These are phyloP conservation scores for Ogataea sp. DNA, from an alignment of 805 yeast species.

Conservation along the genomic window DNA sequence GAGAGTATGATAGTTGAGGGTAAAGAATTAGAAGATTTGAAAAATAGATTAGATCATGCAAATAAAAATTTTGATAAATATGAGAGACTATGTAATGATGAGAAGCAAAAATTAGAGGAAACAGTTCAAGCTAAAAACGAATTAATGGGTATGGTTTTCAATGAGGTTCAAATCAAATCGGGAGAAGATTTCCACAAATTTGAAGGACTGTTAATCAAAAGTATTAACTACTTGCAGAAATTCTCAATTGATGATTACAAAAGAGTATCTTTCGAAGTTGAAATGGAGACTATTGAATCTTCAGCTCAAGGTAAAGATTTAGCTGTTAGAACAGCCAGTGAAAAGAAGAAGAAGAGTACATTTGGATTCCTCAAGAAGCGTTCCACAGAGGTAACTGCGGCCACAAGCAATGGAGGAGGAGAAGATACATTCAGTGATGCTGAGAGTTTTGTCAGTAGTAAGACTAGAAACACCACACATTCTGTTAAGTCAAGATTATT, in stretches of 20 bases:
- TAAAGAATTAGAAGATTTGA: slow-evolving; percentile 49
- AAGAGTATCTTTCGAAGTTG: slow-evolving; percentile 75
- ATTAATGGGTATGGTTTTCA: slow-evolving; percentile 22
- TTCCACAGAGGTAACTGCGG: not conserved
- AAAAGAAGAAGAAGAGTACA: slow-evolving; percentile 53
- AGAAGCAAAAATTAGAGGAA: slow-evolving; percentile 42
- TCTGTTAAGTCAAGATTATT: slow-evolving; percentile 19
- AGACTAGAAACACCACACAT: slow-evolving; percentile 13
- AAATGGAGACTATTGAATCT: slow-evolving; percentile 81
- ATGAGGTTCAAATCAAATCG: slow-evolving; percentile 30
- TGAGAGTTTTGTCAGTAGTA: slow-evolving; percentile 19
- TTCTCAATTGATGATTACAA: slow-evolving; percentile 68
- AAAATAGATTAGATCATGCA: slow-evolving; percentile 37
- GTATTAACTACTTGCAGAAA: slow-evolving; percentile 45
- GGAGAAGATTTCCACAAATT: slow-evolving; percentile 31
- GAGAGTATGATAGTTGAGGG: slow-evolving; percentile 57
- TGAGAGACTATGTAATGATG: slow-evolving; percentile 36
- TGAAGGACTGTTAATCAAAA: slow-evolving; percentile 44
- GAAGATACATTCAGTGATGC: slow-evolving; percentile 14
- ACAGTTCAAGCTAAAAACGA: slow-evolving; percentile 26
- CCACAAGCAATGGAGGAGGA: too few relatives aligned
- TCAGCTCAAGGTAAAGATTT: slow-evolving; percentile 74
- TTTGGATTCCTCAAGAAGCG: slow-evolving; percentile 26
- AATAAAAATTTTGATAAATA: slow-evolving; percentile 29
- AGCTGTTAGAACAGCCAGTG: slow-evolving; percentile 43